Conservation (phyloP, 768 basidiomycete species). For the Podaxis sp. region DNA sequence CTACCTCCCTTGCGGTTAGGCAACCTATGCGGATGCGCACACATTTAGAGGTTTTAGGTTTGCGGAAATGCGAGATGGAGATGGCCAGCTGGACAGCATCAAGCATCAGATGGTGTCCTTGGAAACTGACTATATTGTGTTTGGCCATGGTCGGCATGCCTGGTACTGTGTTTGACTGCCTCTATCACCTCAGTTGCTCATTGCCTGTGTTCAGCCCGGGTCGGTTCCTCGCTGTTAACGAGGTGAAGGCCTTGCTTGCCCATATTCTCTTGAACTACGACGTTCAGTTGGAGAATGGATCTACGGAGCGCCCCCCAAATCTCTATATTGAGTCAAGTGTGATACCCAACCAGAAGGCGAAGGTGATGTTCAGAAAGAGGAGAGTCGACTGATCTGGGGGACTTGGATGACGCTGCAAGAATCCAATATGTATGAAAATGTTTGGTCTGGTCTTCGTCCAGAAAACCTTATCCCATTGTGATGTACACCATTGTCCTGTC, state of each 20-base stretch:
- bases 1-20: not conserved
- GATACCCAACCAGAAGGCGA: not conserved
- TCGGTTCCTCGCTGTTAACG: conserved; percentile 35
- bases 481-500: too few relatives aligned
- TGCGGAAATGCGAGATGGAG: conserved; percentile 22
- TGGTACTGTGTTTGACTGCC: conserved; percentile 16
- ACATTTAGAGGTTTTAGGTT: conserved; percentile 38
- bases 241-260: conserved; percentile 33
- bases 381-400: not conserved
- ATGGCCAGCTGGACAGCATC: conserved; percentile 10
- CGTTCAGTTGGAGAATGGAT: conserved; percentile 18
- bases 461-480: too few relatives aligned
- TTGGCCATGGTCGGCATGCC: conserved; percentile 27
- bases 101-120: conserved; percentile 26
- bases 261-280: conserved; percentile 35
- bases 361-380: conserved; percentile 13
- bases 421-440: too few relatives aligned
- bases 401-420: too few relatives aligned
- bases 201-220: conserved; percentile 25
- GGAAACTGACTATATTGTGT: conserved; percentile 20
- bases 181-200: not conserved
- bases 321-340: not conserved
- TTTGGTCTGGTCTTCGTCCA: too few relatives aligned
- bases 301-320: conserved; percentile 1
- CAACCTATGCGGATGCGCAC: conserved; percentile 21